Evolutionary conservation across 2,329 filamentous ascomycete species (phyloP), one percentile per base, ranked within the genome.

Genomic region (Ophiostoma fasciatum): DNA sequence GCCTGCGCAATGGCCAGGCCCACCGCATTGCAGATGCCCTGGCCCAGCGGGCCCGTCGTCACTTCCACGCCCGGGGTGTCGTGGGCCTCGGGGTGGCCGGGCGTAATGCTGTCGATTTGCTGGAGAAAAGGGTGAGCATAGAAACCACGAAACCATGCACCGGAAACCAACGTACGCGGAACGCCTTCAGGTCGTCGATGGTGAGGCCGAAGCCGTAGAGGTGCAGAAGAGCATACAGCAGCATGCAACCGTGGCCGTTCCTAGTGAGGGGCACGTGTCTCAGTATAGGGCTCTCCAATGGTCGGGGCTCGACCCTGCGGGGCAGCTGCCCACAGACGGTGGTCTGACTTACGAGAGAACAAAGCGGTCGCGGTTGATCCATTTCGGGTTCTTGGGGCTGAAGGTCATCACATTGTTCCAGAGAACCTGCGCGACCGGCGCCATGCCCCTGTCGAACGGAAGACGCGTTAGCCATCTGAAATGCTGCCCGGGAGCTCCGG

Each of bases 341-440:
- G n/a, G n/a, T n/a, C n/a, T n/a, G n/a, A 18, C 87, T 74, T 74
- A 94, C 87, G 90, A 98, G 59, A 98, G 85, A 45, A 98, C 85
- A 57, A 98, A 98, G 61, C 90, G 82, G 66, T 98, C 90, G 56
- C 90, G 80, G 76, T 96, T 96, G 53, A 90, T 55, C 87, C 87
- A 98, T 47, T 84, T 71, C 51, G 90, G 83, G 75, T 94, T 94
- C 79, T 94, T 92, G 54, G 90, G 90, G 79, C 96, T 98, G 75
- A 94, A 98, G 61, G 67, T 92, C 84, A 98, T 84, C 73, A 94
- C 92, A 64, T 90, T 92, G 76, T 94, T 93, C 70, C 83, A 98
- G 47, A 98, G 76, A 54, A 96, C 84, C 72, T 96, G 90, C 61
- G 90, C 79, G 55, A 87, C 77, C 45, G 90, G 88, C 55, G 90